Conservation (phyloP, 1,139 yeast species). For the Pichia sp. region DNA sequence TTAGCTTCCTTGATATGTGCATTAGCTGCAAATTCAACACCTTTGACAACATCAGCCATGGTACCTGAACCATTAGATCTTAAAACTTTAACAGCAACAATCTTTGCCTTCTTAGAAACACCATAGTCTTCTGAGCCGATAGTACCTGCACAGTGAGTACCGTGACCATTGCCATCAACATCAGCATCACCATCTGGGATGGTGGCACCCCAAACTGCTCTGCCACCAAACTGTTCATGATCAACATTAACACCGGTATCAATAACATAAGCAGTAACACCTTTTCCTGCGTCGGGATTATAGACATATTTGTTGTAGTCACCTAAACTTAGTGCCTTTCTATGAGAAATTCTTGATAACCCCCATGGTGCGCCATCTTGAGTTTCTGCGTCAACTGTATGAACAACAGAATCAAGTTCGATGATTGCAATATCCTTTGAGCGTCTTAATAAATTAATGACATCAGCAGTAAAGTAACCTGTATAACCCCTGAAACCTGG, state of each 20-base stretch:
- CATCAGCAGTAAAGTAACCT: slow-evolving; percentile 68
- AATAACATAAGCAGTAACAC: slow-evolving; percentile 85
- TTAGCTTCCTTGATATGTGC: slow-evolving; percentile 55
- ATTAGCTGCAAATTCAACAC: slow-evolving; percentile 71
- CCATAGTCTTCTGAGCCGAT: slow-evolving; percentile 71
- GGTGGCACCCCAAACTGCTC: slow-evolving; percentile 93
- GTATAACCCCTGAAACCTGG: slow-evolving; percentile 55
- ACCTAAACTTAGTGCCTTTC: slow-evolving; percentile 67
- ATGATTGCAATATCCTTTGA: slow-evolving; percentile 71
- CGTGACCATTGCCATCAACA: slow-evolving; percentile 91
- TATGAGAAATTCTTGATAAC: slow-evolving; percentile 87
- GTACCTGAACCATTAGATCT: slow-evolving; percentile 73
- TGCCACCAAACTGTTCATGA: slow-evolving; percentile 81
- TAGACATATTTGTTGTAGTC: slow-evolving; percentile 81
- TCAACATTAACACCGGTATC: slow-evolving; percentile 86
- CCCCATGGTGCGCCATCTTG: slow-evolving; percentile 97
- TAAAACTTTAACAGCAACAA: slow-evolving; percentile 74
- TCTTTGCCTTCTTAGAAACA: slow-evolving; percentile 67
- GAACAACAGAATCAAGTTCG: slow-evolving; percentile 75
- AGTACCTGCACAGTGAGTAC: slow-evolving; percentile 86
- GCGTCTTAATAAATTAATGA: slow-evolving; percentile 62
- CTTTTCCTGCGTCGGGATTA: slow-evolving; percentile 82
- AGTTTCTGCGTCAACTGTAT: slow-evolving; percentile 51
- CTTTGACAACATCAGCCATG: slow-evolving; percentile 75
- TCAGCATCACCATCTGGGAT: slow-evolving; percentile 80